A percentile compares a stretch with the other conserved stretches of the same genome.
phyloP scores from a whole-genome alignment of 2,329 filamentous ascomycete species.

The Pseudophaeomoniella oleicola region DNA sequence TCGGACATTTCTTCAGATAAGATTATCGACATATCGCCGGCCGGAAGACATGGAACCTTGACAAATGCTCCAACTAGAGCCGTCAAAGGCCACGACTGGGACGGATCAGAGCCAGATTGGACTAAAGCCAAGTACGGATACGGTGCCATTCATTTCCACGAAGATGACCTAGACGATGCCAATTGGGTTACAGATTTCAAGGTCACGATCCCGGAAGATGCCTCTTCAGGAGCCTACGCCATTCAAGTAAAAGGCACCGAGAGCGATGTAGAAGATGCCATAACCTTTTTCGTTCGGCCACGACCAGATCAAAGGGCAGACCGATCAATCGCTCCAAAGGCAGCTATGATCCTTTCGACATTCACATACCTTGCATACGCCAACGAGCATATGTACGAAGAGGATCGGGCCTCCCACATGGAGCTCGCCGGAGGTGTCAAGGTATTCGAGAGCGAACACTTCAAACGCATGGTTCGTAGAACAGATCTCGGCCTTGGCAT shows the following conservation, averaged over 20 bases:
- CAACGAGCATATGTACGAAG: constrained; percentile 23
- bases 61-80: constrained; percentile 20
- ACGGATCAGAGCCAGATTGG: constrained; percentile 18
- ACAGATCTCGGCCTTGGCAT: constrained; percentile 21
- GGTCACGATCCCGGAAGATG: constrained; percentile 10
- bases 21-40: constrained; percentile 15
- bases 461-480: constrained; percentile 15
- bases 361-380: constrained; percentile 25
- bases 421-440: not conserved
- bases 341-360: constrained; percentile 19
- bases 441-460: constrained; percentile 7
- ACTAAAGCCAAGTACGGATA: constrained; percentile 19
- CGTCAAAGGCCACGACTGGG: constrained; percentile 19
- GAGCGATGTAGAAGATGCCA: constrained; percentile 13
- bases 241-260: constrained; percentile 12
- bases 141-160: constrained; percentile 24
- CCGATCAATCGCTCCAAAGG: constrained; percentile 5
- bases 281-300: constrained; percentile 21
- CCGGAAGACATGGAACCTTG: constrained; percentile 12
- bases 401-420: constrained; percentile 10
- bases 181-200: constrained; percentile 19
- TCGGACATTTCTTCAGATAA: constrained; percentile 6
- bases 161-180: constrained; percentile 24
- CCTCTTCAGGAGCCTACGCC: constrained; percentile 16
- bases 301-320: constrained; percentile 2